phyloP scores from a whole-genome alignment of 495 filamentous ascomycete species.

The Sabuloglossum arenarium region DNA sequence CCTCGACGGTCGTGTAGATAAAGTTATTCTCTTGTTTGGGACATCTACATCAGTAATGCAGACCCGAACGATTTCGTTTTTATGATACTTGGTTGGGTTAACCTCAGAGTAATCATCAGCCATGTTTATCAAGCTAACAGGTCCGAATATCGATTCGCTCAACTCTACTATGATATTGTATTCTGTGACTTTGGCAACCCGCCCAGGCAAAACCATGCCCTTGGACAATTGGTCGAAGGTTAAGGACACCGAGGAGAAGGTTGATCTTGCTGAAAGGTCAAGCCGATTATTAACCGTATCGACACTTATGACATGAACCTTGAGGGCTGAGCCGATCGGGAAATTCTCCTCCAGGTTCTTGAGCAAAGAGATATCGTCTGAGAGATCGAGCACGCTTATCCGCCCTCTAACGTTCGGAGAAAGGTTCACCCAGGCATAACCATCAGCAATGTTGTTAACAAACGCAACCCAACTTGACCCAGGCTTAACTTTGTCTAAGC shows the following conservation, averaged over 20 bases:
- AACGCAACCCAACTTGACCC: slow-evolving; percentile 58
- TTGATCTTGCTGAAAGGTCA: slow-evolving; percentile 55
- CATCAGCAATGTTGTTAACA: slow-evolving; percentile 65
- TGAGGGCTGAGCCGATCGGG: slow-evolving; percentile 69
- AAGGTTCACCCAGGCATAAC: slow-evolving; percentile 71
- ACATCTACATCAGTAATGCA: slow-evolving; percentile 62
- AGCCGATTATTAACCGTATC: slow-evolving; percentile 51
- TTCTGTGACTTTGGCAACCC: slow-evolving; percentile 73
- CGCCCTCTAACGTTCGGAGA: slow-evolving; percentile 80
- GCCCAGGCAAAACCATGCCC: slow-evolving; percentile 62
- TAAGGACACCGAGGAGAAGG: slow-evolving; percentile 29
- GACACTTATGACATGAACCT: slow-evolving; percentile 54
- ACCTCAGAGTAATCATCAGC: slow-evolving; percentile 64
- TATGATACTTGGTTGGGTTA: slow-evolving; percentile 44
- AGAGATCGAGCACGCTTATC: slow-evolving; percentile 59
- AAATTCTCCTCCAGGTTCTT: slow-evolving; percentile 61
- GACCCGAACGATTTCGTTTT: slow-evolving; percentile 71
- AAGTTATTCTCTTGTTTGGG: slow-evolving; percentile 57
- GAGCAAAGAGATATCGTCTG: slow-evolving; percentile 61
- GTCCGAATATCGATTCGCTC: slow-evolving; percentile 49
- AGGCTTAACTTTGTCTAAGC: slow-evolving; percentile 48
- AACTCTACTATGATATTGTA: slow-evolving; percentile 67
- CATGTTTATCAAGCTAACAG: slow-evolving; percentile 57
- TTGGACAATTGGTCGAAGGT: slow-evolving; percentile 45
- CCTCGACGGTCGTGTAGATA: slow-evolving; percentile 72